Conservation (phyloP, 192 early-diverging fungal genomes). For the Coemansia sp. region DNA sequence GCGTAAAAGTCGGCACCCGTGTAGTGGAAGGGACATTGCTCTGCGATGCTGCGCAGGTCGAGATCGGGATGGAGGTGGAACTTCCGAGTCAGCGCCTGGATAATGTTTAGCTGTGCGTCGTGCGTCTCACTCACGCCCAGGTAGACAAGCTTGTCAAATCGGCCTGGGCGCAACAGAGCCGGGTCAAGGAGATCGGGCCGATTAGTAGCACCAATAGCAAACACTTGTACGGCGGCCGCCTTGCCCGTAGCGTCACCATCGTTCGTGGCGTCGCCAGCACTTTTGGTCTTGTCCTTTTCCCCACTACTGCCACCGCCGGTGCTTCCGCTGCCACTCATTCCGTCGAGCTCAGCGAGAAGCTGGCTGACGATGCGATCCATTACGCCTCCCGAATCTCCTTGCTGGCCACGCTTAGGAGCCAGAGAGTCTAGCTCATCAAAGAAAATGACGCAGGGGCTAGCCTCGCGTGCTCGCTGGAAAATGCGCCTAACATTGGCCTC, state of each 20-base stretch:
- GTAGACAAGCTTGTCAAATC: conserved; percentile 97
- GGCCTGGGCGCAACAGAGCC: conserved; percentile 89
- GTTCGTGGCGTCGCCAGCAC: conserved; percentile 48
- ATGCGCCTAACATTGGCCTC: conserved; percentile 96
- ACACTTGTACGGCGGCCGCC: conserved; percentile 60
- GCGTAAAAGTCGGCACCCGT: conserved; percentile 99
- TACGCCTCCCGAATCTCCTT: conserved; percentile 97
- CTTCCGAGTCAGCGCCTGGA: conserved; percentile 93
- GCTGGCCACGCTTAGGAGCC: conserved; percentile 95
- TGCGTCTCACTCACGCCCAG: conserved; percentile 91
- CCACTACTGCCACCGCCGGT: conserved; percentile 34
- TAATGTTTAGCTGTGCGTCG: conserved; percentile 80
- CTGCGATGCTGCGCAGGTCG: conserved; percentile 71
- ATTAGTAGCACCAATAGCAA: conserved; percentile 99
- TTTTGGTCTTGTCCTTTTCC: conserved; percentile 27
- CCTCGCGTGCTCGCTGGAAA: conserved; percentile 94
- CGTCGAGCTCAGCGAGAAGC: conserved; percentile 94
- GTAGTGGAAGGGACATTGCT: conserved; percentile 84
- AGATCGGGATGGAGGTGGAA: conserved; percentile 83
- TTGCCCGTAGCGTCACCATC: conserved; percentile 42
- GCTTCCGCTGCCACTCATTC: conserved; percentile 70
- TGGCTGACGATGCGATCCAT: conserved; percentile 99
- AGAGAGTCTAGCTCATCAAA: conserved; percentile 99
- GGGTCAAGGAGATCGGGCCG: conserved; percentile 94
- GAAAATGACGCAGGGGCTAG: conserved; percentile 97